A percentile compares a stretch with the other conserved stretches of the same genome.
These are phyloP conservation scores for Schrenkiella parvula DNA, from an alignment of 345 rosid species.

Conservation along the genomic window DNA sequence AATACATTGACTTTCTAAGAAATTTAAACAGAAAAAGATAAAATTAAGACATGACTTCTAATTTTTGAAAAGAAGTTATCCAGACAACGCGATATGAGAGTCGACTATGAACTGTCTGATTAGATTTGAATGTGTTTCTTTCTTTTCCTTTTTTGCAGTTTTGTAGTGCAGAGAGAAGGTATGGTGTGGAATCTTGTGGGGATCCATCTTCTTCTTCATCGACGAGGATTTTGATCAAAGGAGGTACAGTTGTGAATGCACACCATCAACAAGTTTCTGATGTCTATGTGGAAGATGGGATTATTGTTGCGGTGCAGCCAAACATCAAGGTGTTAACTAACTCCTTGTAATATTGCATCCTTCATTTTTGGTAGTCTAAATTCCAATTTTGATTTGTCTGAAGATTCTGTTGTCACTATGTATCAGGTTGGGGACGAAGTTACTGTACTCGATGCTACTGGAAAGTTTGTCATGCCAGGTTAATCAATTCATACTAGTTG, in stretches of 20 bases:
- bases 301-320: constrained; percentile 63
- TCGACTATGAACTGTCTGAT: neutral
- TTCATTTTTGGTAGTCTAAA: neutral
- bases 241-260: constrained; percentile 91
- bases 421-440: constrained; percentile 86
- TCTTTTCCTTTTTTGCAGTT: constrained; percentile 38
- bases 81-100: neutral
- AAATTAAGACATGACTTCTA: neutral
- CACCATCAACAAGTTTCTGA: constrained; percentile 79
- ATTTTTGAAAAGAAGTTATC: neutral
- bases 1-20: neutral
- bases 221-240: constrained; percentile 71
- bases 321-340: constrained; percentile 49
- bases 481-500: neutral
- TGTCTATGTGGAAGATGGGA: constrained; percentile 82
- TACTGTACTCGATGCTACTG: constrained; percentile 78
- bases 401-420: constrained; percentile 10
- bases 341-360: neutral
- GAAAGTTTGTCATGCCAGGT: constrained; percentile 98
- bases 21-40: neutral
- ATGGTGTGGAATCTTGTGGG: constrained; percentile 46
- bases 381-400: neutral
- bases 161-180: constrained; percentile 51
- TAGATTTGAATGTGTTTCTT: neutral
- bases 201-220: constrained; percentile 35